Conservation (phyloP, 2,329 filamentous ascomycete species). For the Nemania sp. region DNA sequence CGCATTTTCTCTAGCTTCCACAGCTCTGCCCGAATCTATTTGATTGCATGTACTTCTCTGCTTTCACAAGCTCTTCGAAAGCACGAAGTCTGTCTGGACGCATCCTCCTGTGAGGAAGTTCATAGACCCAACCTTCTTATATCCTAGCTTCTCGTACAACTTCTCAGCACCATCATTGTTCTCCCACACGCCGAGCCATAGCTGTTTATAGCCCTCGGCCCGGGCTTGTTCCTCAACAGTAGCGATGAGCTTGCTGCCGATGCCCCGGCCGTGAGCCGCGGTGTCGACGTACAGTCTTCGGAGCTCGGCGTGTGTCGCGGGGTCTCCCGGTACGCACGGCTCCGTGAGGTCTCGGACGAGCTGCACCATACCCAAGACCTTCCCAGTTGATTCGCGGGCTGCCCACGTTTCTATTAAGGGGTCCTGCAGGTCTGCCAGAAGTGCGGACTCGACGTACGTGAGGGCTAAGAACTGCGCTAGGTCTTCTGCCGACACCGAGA, state of each 20-base stretch:
- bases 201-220: slow-evolving; percentile 44
- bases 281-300: slow-evolving; percentile 48
- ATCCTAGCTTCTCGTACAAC: slow-evolving; percentile 46
- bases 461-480: slow-evolving; percentile 42
- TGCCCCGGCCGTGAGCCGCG: slow-evolving; percentile 46
- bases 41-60: background rate
- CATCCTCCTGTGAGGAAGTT: slow-evolving; percentile 44
- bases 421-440: slow-evolving; percentile 43
- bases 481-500: slow-evolving; percentile 43
- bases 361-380: slow-evolving; percentile 47
- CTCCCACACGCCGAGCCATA: slow-evolving; percentile 51
- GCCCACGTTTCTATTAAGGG: slow-evolving; percentile 41
- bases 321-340: slow-evolving; percentile 39
- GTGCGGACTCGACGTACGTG: slow-evolving; percentile 42
- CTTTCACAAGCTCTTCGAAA: slow-evolving; percentile 41
- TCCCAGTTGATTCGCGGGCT: slow-evolving; percentile 41
- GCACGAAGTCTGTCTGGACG: slow-evolving; percentile 46
- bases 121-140: slow-evolving; percentile 40
- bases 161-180: slow-evolving; percentile 41
- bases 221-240: slow-evolving; percentile 45
- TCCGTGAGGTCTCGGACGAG: slow-evolving; percentile 43
- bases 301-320: slow-evolving; percentile 45
- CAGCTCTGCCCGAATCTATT: background rate
- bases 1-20: background rate
- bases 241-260: slow-evolving; percentile 47